Evolutionary conservation across 768 basidiomycete genomes (phyloP).

Genomic region (Boletus rubropictus): DNA sequence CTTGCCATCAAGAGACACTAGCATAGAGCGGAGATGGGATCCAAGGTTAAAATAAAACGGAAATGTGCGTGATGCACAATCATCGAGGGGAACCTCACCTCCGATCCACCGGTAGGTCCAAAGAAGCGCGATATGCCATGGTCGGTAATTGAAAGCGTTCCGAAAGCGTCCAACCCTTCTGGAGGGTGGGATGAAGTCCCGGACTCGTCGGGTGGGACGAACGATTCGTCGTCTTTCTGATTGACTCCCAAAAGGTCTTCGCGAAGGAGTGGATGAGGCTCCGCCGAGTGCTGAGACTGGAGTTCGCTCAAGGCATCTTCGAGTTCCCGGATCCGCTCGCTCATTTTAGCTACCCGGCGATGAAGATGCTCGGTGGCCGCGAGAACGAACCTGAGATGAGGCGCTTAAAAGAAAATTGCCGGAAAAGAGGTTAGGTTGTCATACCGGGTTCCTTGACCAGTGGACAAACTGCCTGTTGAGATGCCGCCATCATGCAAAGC

Average conservation of each 20-base stretch:
- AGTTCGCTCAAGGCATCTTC: conserved; percentile 55
- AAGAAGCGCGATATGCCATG: conserved; percentile 59
- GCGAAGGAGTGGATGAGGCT: conserved; percentile 57
- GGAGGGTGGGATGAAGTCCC: conserved; percentile 16
- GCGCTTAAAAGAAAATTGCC: conserved; percentile 8
- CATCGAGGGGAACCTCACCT: conserved; percentile 41
- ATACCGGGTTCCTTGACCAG: conserved; percentile 73
- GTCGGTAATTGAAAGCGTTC: conserved; percentile 55
- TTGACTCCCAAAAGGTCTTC: conserved; percentile 40
- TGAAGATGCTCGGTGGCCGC: conserved; percentile 65
- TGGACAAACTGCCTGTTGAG: conserved; percentile 58
- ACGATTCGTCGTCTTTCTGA: conserved; percentile 26
- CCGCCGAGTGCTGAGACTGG: conserved; percentile 45
- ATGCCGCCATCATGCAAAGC: neutral
- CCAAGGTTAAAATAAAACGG: conserved; percentile 7
- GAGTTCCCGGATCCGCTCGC: conserved; percentile 49
- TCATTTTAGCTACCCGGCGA: conserved; percentile 47
- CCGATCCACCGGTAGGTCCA: conserved; percentile 61
- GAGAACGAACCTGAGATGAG: conserved; percentile 43
- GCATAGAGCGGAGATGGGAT: conserved; percentile 8
- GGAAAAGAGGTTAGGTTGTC: conserved; percentile 5
- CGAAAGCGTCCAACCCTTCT: conserved; percentile 53
- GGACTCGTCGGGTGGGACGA: conserved; percentile 24
- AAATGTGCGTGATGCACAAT: conserved; percentile 5
- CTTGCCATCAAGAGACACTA: conserved; percentile 33